phyloP scores from a whole-genome alignment of 208 protist genomes.

The Leishmania tropica region DNA sequence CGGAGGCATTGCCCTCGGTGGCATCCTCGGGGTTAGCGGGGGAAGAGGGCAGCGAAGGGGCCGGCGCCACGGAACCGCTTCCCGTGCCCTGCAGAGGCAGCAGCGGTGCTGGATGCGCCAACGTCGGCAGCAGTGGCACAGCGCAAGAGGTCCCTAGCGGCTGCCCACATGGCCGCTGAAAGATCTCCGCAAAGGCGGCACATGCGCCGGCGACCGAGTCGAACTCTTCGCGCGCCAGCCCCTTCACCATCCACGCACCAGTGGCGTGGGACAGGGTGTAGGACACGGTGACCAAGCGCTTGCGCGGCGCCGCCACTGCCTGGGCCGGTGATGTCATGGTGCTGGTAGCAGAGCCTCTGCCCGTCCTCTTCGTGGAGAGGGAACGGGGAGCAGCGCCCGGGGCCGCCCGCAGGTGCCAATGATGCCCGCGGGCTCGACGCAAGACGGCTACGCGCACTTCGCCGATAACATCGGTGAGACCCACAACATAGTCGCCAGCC shows the following conservation, averaged over 20 bases:
- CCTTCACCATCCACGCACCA: constrained; percentile 74
- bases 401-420: constrained; percentile 22
- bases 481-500: constrained; percentile 77
- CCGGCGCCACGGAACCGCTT: neutral
- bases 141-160: constrained; percentile 1
- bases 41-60: neutral
- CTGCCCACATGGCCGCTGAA: constrained; percentile 56
- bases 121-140: neutral
- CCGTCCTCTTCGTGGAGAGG: neutral
- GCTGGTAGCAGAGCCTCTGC: neutral
- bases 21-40: neutral
- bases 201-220: constrained; percentile 71
- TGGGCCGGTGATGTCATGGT: neutral
- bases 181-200: constrained; percentile 67
- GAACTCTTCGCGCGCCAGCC: constrained; percentile 72
- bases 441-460: constrained; percentile 69
- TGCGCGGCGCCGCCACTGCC: neutral
- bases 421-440: constrained; percentile 17
- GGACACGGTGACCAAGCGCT: constrained; percentile 29
- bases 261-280: constrained; percentile 74
- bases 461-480: constrained; percentile 55
- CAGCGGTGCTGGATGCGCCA: neutral
- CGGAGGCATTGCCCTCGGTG: constrained; percentile 36
- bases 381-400: neutral
- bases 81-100: neutral